Conservation (phyloP, 768 basidiomycete genomes). For the Mycena alexandri region DNA sequence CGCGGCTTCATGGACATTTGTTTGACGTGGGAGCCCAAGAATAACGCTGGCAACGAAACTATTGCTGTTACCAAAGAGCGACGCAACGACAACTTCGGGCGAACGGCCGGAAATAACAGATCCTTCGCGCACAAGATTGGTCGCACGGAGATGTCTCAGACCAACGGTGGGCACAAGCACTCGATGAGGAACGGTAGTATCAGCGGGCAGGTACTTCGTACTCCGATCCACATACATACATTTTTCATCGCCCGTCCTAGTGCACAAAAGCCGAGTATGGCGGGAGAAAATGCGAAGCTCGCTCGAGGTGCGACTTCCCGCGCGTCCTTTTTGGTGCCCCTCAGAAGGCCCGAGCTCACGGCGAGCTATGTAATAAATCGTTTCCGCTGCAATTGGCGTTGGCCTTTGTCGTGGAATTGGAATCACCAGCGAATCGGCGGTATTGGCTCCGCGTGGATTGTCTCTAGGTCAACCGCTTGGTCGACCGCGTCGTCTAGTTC, state of each 20-base stretch:
- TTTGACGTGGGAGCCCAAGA: too few relatives aligned
- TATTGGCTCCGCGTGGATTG: conserved; percentile 90
- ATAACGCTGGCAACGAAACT: too few relatives aligned
- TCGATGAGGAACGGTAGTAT: conserved; percentile 17
- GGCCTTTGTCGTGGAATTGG: conserved; percentile 45
- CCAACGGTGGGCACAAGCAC: conserved; percentile 3
- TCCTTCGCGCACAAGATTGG: background rate
- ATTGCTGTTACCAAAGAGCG: too few relatives aligned
- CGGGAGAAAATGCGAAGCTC: conserved; percentile 11
- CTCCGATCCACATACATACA: conserved; percentile 34
- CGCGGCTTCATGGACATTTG: too few relatives aligned
- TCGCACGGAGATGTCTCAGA: conserved; percentile 5
- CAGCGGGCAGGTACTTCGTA: conserved; percentile 12
- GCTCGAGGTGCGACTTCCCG: conserved; percentile 1
- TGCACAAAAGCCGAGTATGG: conserved; percentile 27
- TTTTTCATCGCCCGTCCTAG: conserved; percentile 16
- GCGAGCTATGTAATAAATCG: background rate
- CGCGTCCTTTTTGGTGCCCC: conserved; percentile 17
- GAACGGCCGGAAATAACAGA: too few relatives aligned
- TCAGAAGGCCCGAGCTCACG: background rate
- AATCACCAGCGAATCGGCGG: conserved; percentile 76
- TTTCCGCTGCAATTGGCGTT: conserved; percentile 1
- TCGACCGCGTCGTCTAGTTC: conserved; percentile 91
- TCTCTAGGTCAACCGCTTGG: conserved; percentile 75
- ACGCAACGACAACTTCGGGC: too few relatives aligned